These are phyloP conservation scores for Colletotrichum sp. DNA, from an alignment of 2,329 filamentous ascomycete species.

Conservation along the genomic window DNA sequence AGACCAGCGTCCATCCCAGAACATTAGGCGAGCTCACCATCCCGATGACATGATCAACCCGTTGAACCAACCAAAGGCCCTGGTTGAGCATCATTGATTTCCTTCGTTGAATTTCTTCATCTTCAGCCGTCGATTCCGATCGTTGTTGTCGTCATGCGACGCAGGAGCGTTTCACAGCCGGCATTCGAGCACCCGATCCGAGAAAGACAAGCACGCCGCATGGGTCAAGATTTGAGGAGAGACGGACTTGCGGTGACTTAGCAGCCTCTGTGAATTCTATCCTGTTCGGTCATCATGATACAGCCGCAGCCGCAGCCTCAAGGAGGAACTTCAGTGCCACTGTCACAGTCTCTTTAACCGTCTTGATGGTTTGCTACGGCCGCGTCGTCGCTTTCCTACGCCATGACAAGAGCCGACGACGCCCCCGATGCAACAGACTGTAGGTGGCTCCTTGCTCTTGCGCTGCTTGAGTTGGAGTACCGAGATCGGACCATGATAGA, in stretches of 20 bases:
- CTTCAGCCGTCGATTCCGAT: background rate
- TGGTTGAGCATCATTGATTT: background rate
- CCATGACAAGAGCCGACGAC: background rate
- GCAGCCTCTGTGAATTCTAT: no score
- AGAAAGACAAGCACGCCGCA: background rate
- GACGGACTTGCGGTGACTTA: no score
- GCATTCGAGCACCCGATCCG: background rate
- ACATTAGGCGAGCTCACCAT: no score
- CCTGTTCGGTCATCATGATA: background rate
- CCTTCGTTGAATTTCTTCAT: background rate
- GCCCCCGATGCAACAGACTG: background rate
- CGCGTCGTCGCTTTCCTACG: background rate
- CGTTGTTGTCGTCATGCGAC: background rate
- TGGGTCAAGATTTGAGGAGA: no score
- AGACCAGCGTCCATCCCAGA: no score
- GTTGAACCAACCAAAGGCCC: background rate
- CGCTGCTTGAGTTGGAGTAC: background rate
- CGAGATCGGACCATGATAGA: background rate
- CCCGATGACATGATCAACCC: background rate
- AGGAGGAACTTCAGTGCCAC: background rate
- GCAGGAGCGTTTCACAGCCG: background rate
- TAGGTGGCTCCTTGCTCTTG: background rate
- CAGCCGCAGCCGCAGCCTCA: background rate
- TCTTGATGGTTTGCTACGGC: background rate
- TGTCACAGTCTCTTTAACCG: background rate